phyloP scores from a whole-genome alignment of 495 filamentous ascomycete genomes.

The Aspergillus taichungensis region DNA sequence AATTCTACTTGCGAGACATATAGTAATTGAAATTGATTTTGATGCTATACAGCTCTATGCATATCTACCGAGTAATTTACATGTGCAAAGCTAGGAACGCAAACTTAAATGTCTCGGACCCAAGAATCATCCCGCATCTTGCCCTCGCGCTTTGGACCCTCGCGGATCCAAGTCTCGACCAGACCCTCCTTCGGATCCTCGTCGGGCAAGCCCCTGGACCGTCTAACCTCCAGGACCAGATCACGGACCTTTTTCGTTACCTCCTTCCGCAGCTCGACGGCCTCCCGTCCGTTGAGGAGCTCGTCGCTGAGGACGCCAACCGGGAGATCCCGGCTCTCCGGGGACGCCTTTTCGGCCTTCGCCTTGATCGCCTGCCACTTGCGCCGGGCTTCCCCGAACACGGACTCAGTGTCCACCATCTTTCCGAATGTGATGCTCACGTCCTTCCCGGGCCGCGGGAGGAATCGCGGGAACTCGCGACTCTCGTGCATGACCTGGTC shows the following conservation, averaged over 20 bases:
- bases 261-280: slow-evolving; percentile 70
- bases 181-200: slow-evolving; percentile 63
- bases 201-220: slow-evolving; percentile 60
- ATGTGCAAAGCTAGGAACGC: neutral
- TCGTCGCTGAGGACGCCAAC: slow-evolving; percentile 60
- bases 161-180: slow-evolving; percentile 54
- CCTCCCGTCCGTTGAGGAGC: slow-evolving; percentile 63
- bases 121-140: slow-evolving; percentile 56
- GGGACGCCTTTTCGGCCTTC: slow-evolving; percentile 27
- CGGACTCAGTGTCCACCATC: slow-evolving; percentile 39
- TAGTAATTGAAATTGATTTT: too few relatives aligned
- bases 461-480: slow-evolving; percentile 66
- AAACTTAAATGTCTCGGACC: slow-evolving; percentile 47
- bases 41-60: neutral
- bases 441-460: slow-evolving; percentile 64
- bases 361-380: slow-evolving; percentile 58
- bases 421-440: slow-evolving; percentile 64
- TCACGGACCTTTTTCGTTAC: slow-evolving; percentile 67
- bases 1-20: too few relatives aligned
- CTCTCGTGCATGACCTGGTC: slow-evolving; percentile 79
- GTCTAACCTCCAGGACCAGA: slow-evolving; percentile 69
- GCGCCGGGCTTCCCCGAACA: slow-evolving; percentile 55
- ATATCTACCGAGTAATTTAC: slow-evolving; percentile 6
- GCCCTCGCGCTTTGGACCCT: slow-evolving; percentile 47
- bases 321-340: slow-evolving; percentile 27